Percentiles rank a stretch among this genome's conserved stretches.
Evolutionary conservation across 1,139 yeast genomes (phyloP).

Genomic region (Pichia sp.): DNA sequence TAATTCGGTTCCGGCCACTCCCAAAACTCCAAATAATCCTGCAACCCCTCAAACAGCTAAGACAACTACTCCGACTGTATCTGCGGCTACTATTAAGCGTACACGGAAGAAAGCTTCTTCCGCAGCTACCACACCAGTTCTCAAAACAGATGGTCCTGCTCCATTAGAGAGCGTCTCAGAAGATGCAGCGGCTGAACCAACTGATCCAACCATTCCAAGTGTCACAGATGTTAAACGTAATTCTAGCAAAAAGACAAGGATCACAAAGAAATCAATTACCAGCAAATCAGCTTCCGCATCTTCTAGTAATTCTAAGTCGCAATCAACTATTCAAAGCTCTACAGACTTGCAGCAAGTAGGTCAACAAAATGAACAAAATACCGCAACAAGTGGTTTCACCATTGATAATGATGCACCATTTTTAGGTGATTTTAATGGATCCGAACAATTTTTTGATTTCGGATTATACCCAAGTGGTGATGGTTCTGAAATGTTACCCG

Average conservation of each 20-base stretch:
- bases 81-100: constrained; percentile 17
- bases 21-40: constrained; percentile 27
- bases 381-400: constrained; percentile 1
- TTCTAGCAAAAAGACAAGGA: constrained; percentile 1
- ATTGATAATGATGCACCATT: constrained; percentile 21
- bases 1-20: constrained; percentile 30
- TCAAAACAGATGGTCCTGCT: constrained; percentile 24
- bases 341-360: too few relatives aligned
- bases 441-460: constrained; percentile 47
- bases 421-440: constrained; percentile 26
- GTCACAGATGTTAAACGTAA: not conserved
- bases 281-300: not conserved
- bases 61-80: constrained; percentile 5
- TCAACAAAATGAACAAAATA: not conserved
- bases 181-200: not conserved
- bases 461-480: constrained; percentile 41
- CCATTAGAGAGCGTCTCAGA: constrained; percentile 13
- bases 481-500: constrained; percentile 26
- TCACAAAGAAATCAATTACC: not conserved
- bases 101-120: constrained; percentile 20
- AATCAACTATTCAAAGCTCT: too few relatives aligned
- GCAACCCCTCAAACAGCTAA: constrained; percentile 25
- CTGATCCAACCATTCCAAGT: not conserved
- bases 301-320: too few relatives aligned
- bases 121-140: constrained; percentile 22